Conservation (phyloP, 495 filamentous ascomycete species). For the Cudoniella acicularis region DNA sequence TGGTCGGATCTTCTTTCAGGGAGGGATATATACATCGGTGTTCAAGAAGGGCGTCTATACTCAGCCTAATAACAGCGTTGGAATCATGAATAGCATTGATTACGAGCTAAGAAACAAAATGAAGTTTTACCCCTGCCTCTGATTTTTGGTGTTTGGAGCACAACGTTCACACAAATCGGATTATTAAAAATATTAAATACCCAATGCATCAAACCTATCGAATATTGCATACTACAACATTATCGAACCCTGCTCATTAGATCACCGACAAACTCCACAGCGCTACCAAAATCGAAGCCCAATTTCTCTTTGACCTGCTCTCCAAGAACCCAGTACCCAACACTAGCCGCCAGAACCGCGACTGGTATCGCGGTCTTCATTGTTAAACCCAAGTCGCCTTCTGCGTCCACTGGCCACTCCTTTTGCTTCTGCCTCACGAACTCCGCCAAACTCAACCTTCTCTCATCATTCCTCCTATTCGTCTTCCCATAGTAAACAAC, state of each 20-base stretch:
- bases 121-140: too few relatives aligned
- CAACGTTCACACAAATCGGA: too few relatives aligned
- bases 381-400: background rate
- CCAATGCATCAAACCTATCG: too few relatives aligned
- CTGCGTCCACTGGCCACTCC: background rate
- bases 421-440: constrained; percentile 5
- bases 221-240: too few relatives aligned
- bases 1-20: constrained; percentile 5
- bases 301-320: background rate
- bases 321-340: background rate
- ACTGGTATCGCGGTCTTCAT: background rate
- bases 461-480: background rate
- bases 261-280: background rate
- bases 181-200: too few relatives aligned
- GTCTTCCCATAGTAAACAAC: constrained; percentile 15
- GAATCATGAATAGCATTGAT: too few relatives aligned
- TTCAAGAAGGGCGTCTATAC: constrained; percentile 9
- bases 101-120: too few relatives aligned
- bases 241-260: background rate
- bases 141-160: too few relatives aligned
- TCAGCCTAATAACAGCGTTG: constrained; percentile 3
- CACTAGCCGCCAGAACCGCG: background rate
- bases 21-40: too few relatives aligned
- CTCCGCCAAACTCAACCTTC: background rate
- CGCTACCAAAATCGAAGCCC: background rate